Evolutionary conservation across 2,329 filamentous ascomycete genomes (phyloP), one percentile per base, ranked within the genome.

Genomic region (Nigrospora osmanthi): DNA sequence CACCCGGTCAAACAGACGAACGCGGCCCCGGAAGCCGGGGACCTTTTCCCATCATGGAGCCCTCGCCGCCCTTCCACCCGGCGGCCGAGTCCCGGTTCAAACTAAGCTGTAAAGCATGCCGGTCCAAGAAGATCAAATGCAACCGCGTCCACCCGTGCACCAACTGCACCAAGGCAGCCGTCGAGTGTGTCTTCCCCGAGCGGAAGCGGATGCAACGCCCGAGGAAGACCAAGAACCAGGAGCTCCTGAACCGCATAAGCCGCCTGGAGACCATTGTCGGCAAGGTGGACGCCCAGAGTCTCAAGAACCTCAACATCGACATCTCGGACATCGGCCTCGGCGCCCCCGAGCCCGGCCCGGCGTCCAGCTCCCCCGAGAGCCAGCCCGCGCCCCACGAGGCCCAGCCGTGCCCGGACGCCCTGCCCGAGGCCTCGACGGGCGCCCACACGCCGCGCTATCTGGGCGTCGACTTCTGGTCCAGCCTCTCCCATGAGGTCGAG

Each of bases 61-160:
- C 39, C 23, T 12, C 31, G 31, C 34, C 31, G 16, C 39, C 39
- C 13, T 23, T 16, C 16, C 31, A 2, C 10, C 31, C 31, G 39
- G 16, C 19, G 15, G 15, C 40, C 13, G 30, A 19, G 13, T 23
- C 47, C 12, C 40, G 35, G 13, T 42, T 43, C 35, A 46, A 47
- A n/a, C 58, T 73, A 39, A 71, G 68, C 34, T 85, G 82, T 55
- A 68, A 78, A 6, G 69, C 71, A n/a, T 86, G 81, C 53, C 78
- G 82, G 47, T 73, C 77, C 49, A 73, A 78, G 49, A 83, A 83
- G 56, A 67, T 82, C 38, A 80, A 76, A 52, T 83, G 80, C 60
- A 71, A 79, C 54, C 72, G 76, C 50, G 63, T 66, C 33, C 66
- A 72, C 48, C 80, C 79, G 6, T 83, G 80, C 56, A 58, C 62